These are phyloP conservation scores for Chalciporus pseudorubinellus DNA, from an alignment of 768 basidiomycete species.

Conservation along the genomic window DNA sequence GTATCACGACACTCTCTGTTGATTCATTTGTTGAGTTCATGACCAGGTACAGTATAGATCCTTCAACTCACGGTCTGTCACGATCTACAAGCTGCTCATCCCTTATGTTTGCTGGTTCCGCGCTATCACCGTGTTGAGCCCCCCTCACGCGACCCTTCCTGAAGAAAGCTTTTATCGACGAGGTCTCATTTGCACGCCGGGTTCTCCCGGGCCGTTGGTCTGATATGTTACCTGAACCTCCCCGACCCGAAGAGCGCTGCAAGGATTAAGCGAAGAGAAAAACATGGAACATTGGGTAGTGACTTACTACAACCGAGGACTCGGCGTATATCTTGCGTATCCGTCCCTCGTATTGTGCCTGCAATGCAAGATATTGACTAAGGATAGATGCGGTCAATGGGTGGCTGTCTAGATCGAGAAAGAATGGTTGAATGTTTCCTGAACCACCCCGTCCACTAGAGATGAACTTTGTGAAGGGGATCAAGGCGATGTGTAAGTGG, in stretches of 20 bases:
- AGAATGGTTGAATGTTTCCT: slow-evolving; percentile 20
- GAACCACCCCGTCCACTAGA: slow-evolving; percentile 27
- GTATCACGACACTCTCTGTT: background rate
- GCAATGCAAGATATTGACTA: slow-evolving; percentile 11
- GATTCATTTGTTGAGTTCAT: background rate
- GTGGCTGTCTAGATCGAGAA: slow-evolving; percentile 8
- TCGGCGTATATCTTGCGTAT: slow-evolving; percentile 16
- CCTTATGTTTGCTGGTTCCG: background rate
- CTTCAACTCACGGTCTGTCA: slow-evolving; percentile 9
- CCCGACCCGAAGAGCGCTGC: slow-evolving; percentile 27
- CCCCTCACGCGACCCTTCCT: slow-evolving; percentile 13
- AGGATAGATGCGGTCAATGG: slow-evolving; percentile 26
- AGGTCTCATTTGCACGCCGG: slow-evolving; percentile 4
- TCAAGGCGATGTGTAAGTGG: background rate
- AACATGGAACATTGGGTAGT: no score
- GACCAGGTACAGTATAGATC: background rate
- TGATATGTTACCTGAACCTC: slow-evolving; percentile 28
- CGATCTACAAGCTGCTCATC: background rate
- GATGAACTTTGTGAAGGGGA: slow-evolving; percentile 6
- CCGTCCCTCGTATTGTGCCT: slow-evolving; percentile 16
- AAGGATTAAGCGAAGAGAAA: background rate
- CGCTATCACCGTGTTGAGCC: background rate
- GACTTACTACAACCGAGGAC: slow-evolving; percentile 16
- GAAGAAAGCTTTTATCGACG: slow-evolving; percentile 10
- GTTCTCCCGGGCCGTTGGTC: slow-evolving; percentile 9